phyloP scores from a whole-genome alignment of 2,329 filamentous ascomycete species.

The Hymenoscyphus occultus region DNA sequence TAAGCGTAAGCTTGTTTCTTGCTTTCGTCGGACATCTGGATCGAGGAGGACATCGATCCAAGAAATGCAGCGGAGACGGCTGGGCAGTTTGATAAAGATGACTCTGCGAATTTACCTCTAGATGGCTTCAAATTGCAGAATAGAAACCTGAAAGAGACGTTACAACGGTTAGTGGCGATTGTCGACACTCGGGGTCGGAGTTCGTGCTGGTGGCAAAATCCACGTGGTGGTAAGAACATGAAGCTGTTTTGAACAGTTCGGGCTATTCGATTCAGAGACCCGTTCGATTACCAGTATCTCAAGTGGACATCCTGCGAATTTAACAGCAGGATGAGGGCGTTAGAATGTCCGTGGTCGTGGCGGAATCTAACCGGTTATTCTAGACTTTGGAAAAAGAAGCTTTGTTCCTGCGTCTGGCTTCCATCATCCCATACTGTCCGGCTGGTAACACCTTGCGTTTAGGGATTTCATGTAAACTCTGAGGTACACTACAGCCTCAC shows the following conservation, averaged over 20 bases:
- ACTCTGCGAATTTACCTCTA: not conserved
- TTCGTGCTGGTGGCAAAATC: not conserved
- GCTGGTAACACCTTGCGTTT: not conserved
- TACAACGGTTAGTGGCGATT: not conserved
- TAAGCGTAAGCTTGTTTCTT: not conserved
- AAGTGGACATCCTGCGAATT: not conserved
- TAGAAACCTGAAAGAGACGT: not conserved
- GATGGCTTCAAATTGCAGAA: not conserved
- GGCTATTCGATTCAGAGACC: not conserved
- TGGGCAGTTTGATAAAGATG: not conserved
- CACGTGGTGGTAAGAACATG: no score
- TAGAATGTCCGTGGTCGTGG: not conserved
- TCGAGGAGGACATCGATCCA: not conserved
- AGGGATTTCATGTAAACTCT: not conserved
- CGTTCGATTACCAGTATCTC: not conserved
- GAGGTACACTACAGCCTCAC: not conserved
- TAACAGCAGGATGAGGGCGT: not conserved
- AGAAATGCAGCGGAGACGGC: not conserved
- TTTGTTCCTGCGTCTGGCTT: not conserved
- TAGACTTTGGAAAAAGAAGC: not conserved
- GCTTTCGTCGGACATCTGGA: not conserved
- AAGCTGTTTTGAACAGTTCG: no score
- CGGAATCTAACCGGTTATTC: not conserved
- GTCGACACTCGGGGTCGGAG: not conserved
- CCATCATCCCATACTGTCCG: not conserved